A percentile compares a stretch with the other conserved stretches of the same genome.
phyloP scores from a whole-genome alignment of 805 yeast genomes.

The Pichia eremophila region DNA sequence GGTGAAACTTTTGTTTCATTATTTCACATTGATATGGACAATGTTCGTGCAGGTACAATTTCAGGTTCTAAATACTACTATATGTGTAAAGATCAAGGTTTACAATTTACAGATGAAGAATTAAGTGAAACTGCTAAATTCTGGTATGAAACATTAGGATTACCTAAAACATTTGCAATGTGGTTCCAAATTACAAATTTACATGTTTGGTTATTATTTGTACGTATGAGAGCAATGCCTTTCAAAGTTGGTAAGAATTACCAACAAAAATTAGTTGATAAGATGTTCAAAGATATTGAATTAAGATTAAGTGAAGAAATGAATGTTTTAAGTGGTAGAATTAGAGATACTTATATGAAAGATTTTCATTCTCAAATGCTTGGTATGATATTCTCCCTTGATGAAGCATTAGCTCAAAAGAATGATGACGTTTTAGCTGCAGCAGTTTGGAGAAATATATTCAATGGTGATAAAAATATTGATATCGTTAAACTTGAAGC shows the following conservation, averaged over 20 bases:
- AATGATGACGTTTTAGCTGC: constrained; percentile 64
- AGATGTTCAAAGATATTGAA: constrained; percentile 86
- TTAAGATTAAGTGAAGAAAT: constrained; percentile 75
- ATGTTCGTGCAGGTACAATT: constrained; percentile 84
- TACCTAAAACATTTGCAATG: constrained; percentile 86
- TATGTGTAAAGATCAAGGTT: constrained; percentile 77
- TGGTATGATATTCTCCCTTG: constrained; percentile 85
- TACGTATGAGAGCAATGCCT: constrained; percentile 95
- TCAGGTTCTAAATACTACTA: constrained; percentile 86
- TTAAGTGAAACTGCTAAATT: constrained; percentile 66
- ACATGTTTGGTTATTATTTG: constrained; percentile 90
- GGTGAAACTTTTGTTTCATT: constrained; percentile 56
- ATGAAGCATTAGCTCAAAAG: constrained; percentile 78
- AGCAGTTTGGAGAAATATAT: constrained; percentile 85
- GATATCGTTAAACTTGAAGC: constrained; percentile 83
- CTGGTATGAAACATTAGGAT: constrained; percentile 73
- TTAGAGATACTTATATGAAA: constrained; percentile 77
- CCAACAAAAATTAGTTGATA: constrained; percentile 85
- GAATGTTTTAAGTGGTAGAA: constrained; percentile 71
- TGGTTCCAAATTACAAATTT: constrained; percentile 90
- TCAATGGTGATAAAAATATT: constrained; percentile 72
- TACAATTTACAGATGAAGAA: constrained; percentile 66
- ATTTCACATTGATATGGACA: constrained; percentile 83
- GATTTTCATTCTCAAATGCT: constrained; percentile 85
- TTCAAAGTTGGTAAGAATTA: constrained; percentile 79